These are phyloP conservation scores for Globisporangium paddicum DNA, from an alignment of 352 stramenopile species.

Conservation along the genomic window DNA sequence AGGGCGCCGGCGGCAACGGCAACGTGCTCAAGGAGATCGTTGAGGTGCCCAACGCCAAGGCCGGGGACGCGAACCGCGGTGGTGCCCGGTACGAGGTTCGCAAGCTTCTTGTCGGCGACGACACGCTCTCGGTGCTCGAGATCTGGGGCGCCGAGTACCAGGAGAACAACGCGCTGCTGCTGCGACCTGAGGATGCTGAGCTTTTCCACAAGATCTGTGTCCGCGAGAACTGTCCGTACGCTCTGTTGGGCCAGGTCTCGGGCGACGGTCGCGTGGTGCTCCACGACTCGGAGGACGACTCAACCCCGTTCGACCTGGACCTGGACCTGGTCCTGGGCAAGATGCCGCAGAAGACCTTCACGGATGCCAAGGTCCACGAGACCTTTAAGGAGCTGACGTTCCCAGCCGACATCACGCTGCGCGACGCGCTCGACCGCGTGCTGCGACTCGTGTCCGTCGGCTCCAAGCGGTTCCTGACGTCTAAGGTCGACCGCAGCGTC, in stretches of 20 bases:
- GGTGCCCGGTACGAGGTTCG: conserved; percentile 94
- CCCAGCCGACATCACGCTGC: conserved; percentile 87
- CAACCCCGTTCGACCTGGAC: conserved; percentile 95
- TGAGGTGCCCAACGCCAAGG: conserved; percentile 78
- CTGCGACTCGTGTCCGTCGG: conserved; percentile 95
- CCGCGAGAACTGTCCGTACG: conserved; percentile 97
- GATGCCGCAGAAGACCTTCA: conserved; percentile 99
- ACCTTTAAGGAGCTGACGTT: conserved; percentile 61
- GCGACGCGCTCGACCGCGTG: conserved; percentile 92
- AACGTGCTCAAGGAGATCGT: conserved; percentile 99
- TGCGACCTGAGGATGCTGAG: conserved; percentile 86
- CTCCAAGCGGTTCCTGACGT: conserved; percentile 97
- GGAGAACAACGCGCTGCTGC: conserved; percentile 98
- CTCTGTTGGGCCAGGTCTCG: conserved; percentile 94
- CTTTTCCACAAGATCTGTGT: conserved; percentile 95
- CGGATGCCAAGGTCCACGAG: conserved; percentile 70
- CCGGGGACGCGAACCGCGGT: conserved; percentile 85
- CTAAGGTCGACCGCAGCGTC: conserved; percentile 97
- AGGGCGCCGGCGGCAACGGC: conserved; percentile 98
- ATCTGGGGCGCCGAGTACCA: conserved; percentile 99
- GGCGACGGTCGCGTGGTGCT: conserved; percentile 96
- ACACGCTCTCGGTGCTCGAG: conserved; percentile 98
- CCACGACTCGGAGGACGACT: conserved; percentile 93
- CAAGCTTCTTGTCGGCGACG: conserved; percentile 95
- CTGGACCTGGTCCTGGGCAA: conserved; percentile 98